phyloP scores from a whole-genome alignment of 257 asterid genomes.

The Primulina eburnea region DNA sequence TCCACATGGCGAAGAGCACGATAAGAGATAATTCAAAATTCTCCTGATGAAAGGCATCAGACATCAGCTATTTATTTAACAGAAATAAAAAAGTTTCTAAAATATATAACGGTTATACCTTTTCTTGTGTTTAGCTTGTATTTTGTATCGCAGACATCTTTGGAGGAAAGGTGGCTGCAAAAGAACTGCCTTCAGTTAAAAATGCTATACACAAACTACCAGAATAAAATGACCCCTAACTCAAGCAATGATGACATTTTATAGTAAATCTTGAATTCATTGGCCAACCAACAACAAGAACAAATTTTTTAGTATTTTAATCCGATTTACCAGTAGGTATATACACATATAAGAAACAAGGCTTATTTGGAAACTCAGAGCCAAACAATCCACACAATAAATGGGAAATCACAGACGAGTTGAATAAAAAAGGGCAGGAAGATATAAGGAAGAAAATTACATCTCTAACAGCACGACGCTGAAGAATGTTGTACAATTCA shows the following conservation, averaged over 20 bases:
- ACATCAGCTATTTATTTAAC: slow-evolving; percentile 13
- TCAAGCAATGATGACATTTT: slow-evolving; percentile 11
- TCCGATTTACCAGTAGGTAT: slow-evolving; percentile 3
- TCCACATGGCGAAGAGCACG: slow-evolving; percentile 8
- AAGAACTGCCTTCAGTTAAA: slow-evolving; percentile 39
- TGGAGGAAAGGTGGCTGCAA: slow-evolving; percentile 88
- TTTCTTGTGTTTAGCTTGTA: slow-evolving; percentile 74
- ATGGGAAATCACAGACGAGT: background rate
- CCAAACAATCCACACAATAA: slow-evolving; percentile 8
- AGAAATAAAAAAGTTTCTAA: background rate
- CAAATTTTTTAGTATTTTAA: background rate
- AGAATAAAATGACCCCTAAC: slow-evolving; percentile 3
- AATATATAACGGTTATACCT: slow-evolving; percentile 39
- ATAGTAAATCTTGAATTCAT: background rate
- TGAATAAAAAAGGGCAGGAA: slow-evolving; percentile 1
- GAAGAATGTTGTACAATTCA: slow-evolving; percentile 87
- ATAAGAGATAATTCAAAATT: slow-evolving; percentile 2
- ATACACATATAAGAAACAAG: slow-evolving; percentile 13
- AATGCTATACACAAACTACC: slow-evolving; percentile 17
- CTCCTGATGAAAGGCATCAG: slow-evolving; percentile 16
- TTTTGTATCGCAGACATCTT: slow-evolving; percentile 79
- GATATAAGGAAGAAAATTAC: slow-evolving; percentile 35
- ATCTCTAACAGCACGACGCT: slow-evolving; percentile 80
- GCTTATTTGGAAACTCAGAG: slow-evolving; percentile 1
- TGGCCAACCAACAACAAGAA: slow-evolving; percentile 5